Conservation (phyloP, 148 eudicot genomes). For the Vaccinium vitisidaea region DNA sequence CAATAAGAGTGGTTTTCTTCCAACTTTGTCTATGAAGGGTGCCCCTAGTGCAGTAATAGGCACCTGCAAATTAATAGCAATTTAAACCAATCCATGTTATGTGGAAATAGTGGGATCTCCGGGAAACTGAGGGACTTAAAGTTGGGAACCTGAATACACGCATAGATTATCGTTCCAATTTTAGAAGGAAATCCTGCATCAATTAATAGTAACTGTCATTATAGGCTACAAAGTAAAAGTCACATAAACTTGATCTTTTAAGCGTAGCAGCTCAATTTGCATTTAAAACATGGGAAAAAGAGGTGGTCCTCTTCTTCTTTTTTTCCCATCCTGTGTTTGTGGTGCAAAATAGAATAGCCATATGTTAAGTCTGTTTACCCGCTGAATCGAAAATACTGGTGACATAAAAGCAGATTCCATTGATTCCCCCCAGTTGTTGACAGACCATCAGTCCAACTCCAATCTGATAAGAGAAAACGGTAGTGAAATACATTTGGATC, state of each 20-base stretch:
- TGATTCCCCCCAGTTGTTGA: slow-evolving; percentile 92
- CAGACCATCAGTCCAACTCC: slow-evolving; percentile 88
- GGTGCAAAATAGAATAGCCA: background rate
- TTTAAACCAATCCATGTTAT: background rate
- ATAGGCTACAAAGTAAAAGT: background rate
- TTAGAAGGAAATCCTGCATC: slow-evolving; percentile 63
- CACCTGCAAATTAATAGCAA: slow-evolving; percentile 35
- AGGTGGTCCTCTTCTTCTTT: background rate
- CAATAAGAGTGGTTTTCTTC: slow-evolving; percentile 87
- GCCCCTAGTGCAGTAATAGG: slow-evolving; percentile 63
- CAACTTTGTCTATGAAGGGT: slow-evolving; percentile 67
- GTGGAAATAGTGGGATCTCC: background rate
- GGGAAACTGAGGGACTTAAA: background rate
- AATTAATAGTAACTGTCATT: background rate
- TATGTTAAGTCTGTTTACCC: slow-evolving; percentile 34
- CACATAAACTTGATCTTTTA: background rate
- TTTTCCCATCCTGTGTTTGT: background rate
- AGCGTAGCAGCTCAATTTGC: background rate
- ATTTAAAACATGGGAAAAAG: background rate
- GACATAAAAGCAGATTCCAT: slow-evolving; percentile 79
- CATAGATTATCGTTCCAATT: slow-evolving; percentile 71
- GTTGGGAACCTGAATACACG: slow-evolving; percentile 62
- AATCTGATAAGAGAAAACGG: slow-evolving; percentile 40
- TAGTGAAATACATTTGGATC: background rate
- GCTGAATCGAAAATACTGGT: slow-evolving; percentile 81